Conservation (phyloP, 805 yeast species). For the Scheffersomyces spartinae region DNA sequence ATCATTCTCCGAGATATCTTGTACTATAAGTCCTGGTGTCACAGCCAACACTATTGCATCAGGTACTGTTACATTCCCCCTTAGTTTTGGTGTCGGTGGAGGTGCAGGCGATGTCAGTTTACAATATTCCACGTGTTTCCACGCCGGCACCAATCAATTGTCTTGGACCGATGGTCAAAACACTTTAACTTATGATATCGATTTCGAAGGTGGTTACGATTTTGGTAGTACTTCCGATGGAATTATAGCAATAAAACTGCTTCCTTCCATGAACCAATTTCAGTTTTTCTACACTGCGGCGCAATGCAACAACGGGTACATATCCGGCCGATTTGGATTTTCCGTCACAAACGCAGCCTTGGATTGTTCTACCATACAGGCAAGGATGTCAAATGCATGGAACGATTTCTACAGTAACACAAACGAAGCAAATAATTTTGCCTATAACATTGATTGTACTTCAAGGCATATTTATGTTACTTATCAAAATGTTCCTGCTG, state of each 20-base stretch:
- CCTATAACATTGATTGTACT: constrained; percentile 3
- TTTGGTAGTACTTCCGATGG: not conserved
- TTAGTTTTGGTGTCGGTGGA: constrained; percentile 6
- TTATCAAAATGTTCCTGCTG: constrained; percentile 16
- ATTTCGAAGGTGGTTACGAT: constrained; percentile 2
- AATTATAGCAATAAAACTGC: not conserved
- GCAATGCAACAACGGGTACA: constrained; percentile 11
- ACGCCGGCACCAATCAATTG: constrained; percentile 5
- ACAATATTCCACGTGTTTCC: constrained; percentile 3
- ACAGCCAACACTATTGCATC: constrained; percentile 1
- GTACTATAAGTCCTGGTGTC: no score
- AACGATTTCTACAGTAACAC: no score
- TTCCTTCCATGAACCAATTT: constrained; percentile 7
- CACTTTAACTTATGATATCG: constrained; percentile 3
- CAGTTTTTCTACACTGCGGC: constrained; percentile 9
- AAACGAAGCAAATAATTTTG: no score
- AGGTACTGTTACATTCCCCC: constrained; percentile 5
- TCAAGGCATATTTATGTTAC: not conserved
- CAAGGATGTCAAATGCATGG: constrained; percentile 9
- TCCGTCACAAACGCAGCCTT: constrained; percentile 4
- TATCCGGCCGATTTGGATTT: constrained; percentile 12
- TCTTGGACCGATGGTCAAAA: constrained; percentile 6
- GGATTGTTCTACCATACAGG: constrained; percentile 12
- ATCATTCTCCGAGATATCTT: no score
- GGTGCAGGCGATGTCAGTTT: constrained; percentile 3